A percentile compares a stretch with the other conserved stretches of the same genome.
These are phyloP conservation scores for Vigna trinervia DNA, from an alignment of 306 rosid genomes.

Conservation along the genomic window DNA sequence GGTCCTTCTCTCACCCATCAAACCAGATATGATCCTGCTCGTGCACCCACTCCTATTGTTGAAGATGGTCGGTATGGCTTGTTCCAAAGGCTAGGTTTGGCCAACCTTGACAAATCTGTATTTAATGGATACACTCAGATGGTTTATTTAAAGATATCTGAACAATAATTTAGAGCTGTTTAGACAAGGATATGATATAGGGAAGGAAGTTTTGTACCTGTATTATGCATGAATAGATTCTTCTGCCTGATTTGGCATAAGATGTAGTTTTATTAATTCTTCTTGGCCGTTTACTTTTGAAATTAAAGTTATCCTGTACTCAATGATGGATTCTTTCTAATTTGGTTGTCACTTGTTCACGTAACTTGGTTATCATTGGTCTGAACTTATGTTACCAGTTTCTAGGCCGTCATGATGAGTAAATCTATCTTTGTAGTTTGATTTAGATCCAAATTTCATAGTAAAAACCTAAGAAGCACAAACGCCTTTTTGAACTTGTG, in stretches of 20 bases:
- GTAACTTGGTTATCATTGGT: constrained; percentile 12
- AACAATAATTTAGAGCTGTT: constrained; percentile 56
- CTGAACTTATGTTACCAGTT: neutral
- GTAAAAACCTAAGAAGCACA: no score
- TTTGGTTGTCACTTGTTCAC: neutral
- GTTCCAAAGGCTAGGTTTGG: constrained; percentile 81
- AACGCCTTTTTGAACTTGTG: no score
- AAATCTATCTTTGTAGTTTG: no score
- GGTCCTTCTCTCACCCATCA: constrained; percentile 99
- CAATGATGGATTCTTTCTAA: neutral
- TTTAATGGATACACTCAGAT: constrained; percentile 98
- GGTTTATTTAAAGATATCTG: constrained; percentile 92
- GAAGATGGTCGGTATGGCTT: constrained; percentile 94
- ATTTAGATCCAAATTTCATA: no score
- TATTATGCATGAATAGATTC: constrained; percentile 39
- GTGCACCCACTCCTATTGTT: constrained; percentile 74
- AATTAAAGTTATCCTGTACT: constrained; percentile 31
- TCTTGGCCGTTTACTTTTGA: constrained; percentile 18
- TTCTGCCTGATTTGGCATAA: constrained; percentile 51
- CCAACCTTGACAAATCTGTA: constrained; percentile 74
- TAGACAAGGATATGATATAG: constrained; percentile 46
- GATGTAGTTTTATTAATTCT: constrained; percentile 38
- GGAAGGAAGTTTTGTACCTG: constrained; percentile 44
- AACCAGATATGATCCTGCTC: constrained; percentile 96
- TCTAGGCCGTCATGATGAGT: no score